These are phyloP conservation scores for Salmacisia buchloeana DNA, from an alignment of 1,284 basidiomycete genomes.

Conservation along the genomic window DNA sequence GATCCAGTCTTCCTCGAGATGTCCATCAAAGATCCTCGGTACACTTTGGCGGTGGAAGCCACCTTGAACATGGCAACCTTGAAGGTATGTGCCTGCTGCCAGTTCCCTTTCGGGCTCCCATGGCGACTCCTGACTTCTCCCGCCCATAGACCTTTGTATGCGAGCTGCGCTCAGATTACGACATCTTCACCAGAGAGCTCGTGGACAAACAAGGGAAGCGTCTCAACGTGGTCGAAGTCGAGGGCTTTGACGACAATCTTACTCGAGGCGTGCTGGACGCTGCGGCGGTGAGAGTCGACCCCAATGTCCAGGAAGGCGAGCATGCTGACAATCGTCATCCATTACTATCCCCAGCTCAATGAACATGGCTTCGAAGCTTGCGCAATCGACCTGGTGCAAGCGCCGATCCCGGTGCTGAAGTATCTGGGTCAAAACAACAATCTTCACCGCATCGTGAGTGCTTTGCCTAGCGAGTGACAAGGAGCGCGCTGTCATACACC, in stretches of 20 bases:
- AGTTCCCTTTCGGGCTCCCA: no score
- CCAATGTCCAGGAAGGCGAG: not conserved
- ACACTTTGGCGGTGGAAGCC: conserved; percentile 69
- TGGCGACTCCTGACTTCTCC: no score
- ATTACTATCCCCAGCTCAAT: conserved; percentile 56
- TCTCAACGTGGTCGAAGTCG: conserved; percentile 48
- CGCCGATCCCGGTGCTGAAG: conserved; percentile 52
- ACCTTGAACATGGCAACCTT: conserved; percentile 62
- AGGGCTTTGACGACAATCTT: conserved; percentile 14
- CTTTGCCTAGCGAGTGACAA: no score
- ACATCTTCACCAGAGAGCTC: conserved; percentile 55
- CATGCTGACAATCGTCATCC: not conserved
- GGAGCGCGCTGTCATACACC: no score
- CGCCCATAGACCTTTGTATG: conserved; percentile 70
- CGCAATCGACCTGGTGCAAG: conserved; percentile 66
- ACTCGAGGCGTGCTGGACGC: not conserved
- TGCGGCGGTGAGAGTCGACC: not conserved
- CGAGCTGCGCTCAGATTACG: conserved; percentile 76
- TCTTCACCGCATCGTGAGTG: conserved; percentile 35
- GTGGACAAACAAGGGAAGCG: conserved; percentile 59
- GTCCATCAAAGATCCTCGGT: conserved; percentile 63
- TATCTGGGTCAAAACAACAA: conserved; percentile 46
- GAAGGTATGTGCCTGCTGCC: conserved; percentile 56
- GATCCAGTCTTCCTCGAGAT: conserved; percentile 72
- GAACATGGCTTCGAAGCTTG: conserved; percentile 72